Conservation (phyloP, 495 filamentous ascomycete genomes). For the Penicillium canariense region DNA sequence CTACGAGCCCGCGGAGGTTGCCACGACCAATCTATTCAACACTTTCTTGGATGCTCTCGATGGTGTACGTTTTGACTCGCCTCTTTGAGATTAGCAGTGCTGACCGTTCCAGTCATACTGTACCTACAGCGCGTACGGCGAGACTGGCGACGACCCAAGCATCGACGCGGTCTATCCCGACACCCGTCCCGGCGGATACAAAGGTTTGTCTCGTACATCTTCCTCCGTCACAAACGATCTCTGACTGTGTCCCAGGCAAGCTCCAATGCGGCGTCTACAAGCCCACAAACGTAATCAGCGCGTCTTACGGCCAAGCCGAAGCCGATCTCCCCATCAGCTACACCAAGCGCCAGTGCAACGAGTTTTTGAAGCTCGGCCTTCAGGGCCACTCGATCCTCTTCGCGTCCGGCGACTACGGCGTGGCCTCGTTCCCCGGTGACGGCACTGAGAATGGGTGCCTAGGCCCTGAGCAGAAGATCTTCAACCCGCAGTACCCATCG, state of each 20-base stretch:
- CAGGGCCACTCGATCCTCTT: constrained; percentile 61
- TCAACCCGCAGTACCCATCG: constrained; percentile 49
- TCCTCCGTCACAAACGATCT: too few relatives aligned
- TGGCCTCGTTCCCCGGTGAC: constrained; percentile 43
- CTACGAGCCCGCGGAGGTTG: constrained; percentile 35
- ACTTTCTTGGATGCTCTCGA: constrained; percentile 58
- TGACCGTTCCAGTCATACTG: constrained; percentile 25
- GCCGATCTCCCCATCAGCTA: constrained; percentile 49
- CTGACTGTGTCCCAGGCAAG: constrained; percentile 15
- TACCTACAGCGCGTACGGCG: constrained; percentile 38
- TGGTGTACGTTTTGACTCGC: constrained; percentile 29
- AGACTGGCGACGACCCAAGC: constrained; percentile 42
- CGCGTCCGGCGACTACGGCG: constrained; percentile 60
- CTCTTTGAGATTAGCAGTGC: background rate
- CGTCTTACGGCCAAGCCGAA: constrained; percentile 58
- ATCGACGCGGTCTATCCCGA: constrained; percentile 57
- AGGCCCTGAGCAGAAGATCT: constrained; percentile 42
- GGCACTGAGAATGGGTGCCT: constrained; percentile 33
- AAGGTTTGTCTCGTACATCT: constrained; percentile 29
- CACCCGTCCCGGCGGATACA: constrained; percentile 50
- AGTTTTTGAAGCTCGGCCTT: constrained; percentile 65
- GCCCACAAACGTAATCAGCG: constrained; percentile 61
- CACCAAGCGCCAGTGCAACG: constrained; percentile 54
- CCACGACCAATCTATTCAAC: constrained; percentile 45
- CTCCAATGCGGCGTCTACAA: constrained; percentile 62